phyloP scores from a whole-genome alignment of 805 yeast genomes.

The Starmerella tilneyi region DNA sequence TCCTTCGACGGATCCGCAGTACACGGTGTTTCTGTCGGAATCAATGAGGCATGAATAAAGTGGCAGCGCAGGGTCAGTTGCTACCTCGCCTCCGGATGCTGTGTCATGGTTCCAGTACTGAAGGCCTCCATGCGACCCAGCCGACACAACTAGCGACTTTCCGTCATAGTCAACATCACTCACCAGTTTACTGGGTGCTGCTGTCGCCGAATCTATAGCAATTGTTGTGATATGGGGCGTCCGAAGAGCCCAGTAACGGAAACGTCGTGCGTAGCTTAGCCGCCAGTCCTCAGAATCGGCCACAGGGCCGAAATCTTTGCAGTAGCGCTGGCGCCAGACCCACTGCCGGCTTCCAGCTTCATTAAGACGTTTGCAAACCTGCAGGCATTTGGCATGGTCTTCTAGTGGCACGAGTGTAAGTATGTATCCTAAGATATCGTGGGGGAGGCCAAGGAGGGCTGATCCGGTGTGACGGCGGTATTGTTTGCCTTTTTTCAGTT shows the following conservation, averaged over 20 bases:
- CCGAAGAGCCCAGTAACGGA: not conserved
- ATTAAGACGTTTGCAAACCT: not conserved
- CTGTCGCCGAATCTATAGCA: not conserved
- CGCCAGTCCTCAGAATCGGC: not conserved
- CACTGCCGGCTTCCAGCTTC: not conserved
- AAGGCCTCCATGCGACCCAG: not conserved
- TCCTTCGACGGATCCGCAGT: not conserved
- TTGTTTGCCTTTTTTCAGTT: not conserved
- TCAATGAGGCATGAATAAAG: not conserved
- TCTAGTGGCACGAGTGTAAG: not conserved
- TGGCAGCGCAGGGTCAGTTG: not conserved
- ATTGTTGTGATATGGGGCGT: not conserved
- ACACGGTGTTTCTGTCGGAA: not conserved
- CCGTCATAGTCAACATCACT: slow-evolving; percentile 3
- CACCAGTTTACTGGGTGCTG: not conserved
- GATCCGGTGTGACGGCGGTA: not conserved
- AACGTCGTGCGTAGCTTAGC: not conserved
- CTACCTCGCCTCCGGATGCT: not conserved
- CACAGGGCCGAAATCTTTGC: not conserved
- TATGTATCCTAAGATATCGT: not conserved
- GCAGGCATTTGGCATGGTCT: not conserved
- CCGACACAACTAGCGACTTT: not conserved
- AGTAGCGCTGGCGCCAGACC: not conserved
- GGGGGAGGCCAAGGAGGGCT: not conserved
- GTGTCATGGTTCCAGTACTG: not conserved